Evolutionary conservation across 345 rosid species (phyloP).

Genomic region (Trapa bicornis): DNA sequence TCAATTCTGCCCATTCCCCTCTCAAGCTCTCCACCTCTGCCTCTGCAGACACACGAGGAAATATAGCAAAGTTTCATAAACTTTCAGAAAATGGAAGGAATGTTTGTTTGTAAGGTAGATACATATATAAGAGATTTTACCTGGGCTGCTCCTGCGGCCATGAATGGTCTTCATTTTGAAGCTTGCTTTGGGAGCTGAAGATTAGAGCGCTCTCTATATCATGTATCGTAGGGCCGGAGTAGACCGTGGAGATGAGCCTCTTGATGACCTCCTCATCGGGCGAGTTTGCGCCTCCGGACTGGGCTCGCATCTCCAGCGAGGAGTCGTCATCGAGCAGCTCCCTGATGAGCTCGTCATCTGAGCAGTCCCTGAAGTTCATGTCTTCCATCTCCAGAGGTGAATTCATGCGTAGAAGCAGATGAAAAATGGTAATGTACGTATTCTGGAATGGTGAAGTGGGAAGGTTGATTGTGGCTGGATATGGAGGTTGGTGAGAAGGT

Average conservation of each 20-base stretch:
- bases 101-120: neutral
- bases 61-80: too few relatives aligned
- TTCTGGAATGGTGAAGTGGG: neutral
- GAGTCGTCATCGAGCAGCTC: constrained; percentile 42
- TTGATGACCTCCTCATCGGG: constrained; percentile 18
- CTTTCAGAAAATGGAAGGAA: too few relatives aligned
- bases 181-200: constrained; percentile 10
- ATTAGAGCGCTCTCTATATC: constrained; percentile 43
- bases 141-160: neutral
- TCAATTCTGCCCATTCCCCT: constrained; percentile 35
- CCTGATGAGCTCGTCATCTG: constrained; percentile 33
- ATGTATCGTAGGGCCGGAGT: constrained; percentile 46
- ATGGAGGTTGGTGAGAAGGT: neutral
- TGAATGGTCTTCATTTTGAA: constrained; percentile 9
- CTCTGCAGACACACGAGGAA: neutral
- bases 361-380: constrained; percentile 12
- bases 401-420: neutral
- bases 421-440: neutral
- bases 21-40: constrained; percentile 15
- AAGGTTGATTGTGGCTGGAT: neutral
- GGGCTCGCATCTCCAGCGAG: constrained; percentile 18
- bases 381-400: constrained; percentile 16
- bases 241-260: constrained; percentile 24
- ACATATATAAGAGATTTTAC: neutral
- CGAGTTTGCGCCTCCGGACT: constrained; percentile 2